Conservation (phyloP, 2,329 filamentous ascomycete species). For the Zymoseptoria ardabiliae region DNA sequence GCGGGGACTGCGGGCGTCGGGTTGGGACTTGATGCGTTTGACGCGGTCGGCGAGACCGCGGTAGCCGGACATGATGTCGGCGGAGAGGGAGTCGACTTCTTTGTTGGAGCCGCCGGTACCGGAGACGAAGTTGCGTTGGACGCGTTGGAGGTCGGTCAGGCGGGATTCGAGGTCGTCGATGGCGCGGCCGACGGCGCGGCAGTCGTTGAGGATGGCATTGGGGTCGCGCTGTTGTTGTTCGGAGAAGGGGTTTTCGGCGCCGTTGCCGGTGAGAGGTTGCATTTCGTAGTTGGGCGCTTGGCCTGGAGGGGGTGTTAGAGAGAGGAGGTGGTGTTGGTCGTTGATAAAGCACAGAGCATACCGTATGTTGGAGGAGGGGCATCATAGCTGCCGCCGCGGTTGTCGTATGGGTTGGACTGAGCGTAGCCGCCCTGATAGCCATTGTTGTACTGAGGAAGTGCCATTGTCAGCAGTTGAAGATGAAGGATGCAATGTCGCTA, state of each 20-base stretch:
- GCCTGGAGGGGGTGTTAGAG: constrained; percentile 3
- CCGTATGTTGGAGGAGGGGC: constrained; percentile 26
- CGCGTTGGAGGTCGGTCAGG: constrained; percentile 61
- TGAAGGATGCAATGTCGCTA: constrained; percentile 1
- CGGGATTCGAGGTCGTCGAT: constrained; percentile 68
- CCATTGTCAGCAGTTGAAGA: constrained; percentile 11
- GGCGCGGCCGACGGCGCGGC: constrained; percentile 68
- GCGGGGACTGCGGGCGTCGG: constrained; percentile 63
- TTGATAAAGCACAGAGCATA: not conserved
- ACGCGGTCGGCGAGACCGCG: constrained; percentile 71
- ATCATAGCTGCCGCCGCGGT: constrained; percentile 26
- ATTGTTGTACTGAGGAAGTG: constrained; percentile 22
- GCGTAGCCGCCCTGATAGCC: constrained; percentile 44
- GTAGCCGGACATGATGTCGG: constrained; percentile 78
- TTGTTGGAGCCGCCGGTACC: constrained; percentile 56
- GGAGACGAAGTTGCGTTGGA: constrained; percentile 65
- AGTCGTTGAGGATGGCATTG: constrained; percentile 77
- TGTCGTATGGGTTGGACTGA: constrained; percentile 49
- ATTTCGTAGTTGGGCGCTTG: constrained; percentile 56
- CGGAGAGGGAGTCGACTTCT: constrained; percentile 64
- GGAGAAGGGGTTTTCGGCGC: constrained; percentile 18
- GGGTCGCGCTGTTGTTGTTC: constrained; percentile 46
- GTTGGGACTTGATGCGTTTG: constrained; percentile 70
- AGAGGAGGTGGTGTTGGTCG: not conserved
- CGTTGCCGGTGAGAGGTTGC: constrained; percentile 47